Conservation (phyloP, 495 filamentous ascomycete species). For the Massariosphaeria phaeospora region DNA sequence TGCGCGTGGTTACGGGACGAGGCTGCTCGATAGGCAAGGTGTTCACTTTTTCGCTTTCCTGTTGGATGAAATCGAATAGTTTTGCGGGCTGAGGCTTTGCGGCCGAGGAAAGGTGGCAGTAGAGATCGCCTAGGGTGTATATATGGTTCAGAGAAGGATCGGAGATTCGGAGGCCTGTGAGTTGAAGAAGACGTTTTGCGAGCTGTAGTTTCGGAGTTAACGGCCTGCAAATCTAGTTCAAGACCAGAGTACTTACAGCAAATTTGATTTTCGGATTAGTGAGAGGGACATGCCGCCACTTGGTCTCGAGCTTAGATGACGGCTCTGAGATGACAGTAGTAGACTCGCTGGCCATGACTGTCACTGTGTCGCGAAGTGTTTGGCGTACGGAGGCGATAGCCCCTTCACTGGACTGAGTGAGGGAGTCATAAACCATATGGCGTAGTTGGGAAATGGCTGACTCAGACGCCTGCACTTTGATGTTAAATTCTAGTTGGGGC, state of each 20-base stretch:
- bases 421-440: background rate
- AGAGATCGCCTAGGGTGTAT: conserved; percentile 45
- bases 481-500: background rate
- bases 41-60: conserved; percentile 21
- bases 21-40: background rate
- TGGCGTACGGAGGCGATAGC: background rate
- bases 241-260: conserved; percentile 57
- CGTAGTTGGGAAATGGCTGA: conserved; percentile 1
- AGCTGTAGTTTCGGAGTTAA: conserved; percentile 47
- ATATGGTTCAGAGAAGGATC: conserved; percentile 58
- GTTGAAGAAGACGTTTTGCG: conserved; percentile 68
- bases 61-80: conserved; percentile 42
- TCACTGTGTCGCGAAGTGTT: background rate
- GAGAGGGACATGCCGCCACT: conserved; percentile 54
- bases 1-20: background rate
- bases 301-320: background rate
- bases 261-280: conserved; percentile 61
- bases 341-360: background rate
- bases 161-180: conserved; percentile 67
- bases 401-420: background rate
- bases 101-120: conserved; percentile 48
- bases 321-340: conserved; percentile 9
- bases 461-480: background rate
- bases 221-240: background rate
- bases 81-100: conserved; percentile 58